Conservation (phyloP, 352 stramenopile genomes). For the Proteromonas lacertae region DNA sequence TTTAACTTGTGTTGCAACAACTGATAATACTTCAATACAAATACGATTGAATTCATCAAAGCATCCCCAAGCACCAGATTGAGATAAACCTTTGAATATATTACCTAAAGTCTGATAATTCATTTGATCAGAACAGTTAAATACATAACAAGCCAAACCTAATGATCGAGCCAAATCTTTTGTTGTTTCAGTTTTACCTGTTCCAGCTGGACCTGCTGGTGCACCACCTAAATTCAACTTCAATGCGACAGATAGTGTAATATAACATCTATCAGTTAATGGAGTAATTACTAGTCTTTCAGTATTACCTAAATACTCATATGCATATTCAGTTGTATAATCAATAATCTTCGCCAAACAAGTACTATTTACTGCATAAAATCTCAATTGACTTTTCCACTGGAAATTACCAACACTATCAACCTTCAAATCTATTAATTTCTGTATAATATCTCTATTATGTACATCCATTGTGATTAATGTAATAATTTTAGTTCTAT, state of each 20-base stretch:
- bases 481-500: constrained; percentile 55
- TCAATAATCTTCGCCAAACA: constrained; percentile 63
- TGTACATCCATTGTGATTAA: constrained; percentile 71
- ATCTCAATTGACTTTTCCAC: constrained; percentile 62
- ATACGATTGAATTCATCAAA: constrained; percentile 96
- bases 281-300: constrained; percentile 56
- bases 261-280: constrained; percentile 55
- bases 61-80: constrained; percentile 57
- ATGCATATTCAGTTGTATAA: constrained; percentile 65
- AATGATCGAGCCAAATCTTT: constrained; percentile 52
- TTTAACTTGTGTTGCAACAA: constrained; percentile 47
- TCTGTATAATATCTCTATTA: constrained; percentile 66
- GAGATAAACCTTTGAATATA: constrained; percentile 53
- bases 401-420: constrained; percentile 56
- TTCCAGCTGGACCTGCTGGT: constrained; percentile 34
- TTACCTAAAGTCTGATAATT: constrained; percentile 54
- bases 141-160: constrained; percentile 53
- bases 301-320: constrained; percentile 57
- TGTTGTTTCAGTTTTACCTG: constrained; percentile 32
- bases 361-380: constrained; percentile 42
- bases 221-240: constrained; percentile 57
- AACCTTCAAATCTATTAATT: constrained; percentile 37
- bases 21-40: constrained; percentile 39
- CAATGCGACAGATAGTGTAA: constrained; percentile 47
- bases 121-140: constrained; percentile 53